phyloP scores from a whole-genome alignment of 2,329 filamentous ascomycete genomes.

The Xylariaceae sp. region DNA sequence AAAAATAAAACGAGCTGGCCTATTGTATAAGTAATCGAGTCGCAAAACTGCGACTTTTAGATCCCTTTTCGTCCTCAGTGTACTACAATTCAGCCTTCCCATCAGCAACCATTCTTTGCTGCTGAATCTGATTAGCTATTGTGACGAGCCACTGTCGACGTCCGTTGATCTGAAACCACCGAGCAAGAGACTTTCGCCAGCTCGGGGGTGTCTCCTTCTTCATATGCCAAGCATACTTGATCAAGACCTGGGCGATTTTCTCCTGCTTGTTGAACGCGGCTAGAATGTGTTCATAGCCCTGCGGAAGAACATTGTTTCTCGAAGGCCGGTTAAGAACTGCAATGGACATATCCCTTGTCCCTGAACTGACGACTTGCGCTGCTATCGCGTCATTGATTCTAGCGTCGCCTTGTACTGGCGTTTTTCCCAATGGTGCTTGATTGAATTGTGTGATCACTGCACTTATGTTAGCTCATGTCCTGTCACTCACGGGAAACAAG shows the following conservation, averaged over 20 bases:
- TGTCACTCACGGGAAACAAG: neutral
- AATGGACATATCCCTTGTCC: constrained; percentile 18
- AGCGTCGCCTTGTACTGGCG: constrained; percentile 15
- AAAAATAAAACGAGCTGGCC: too few relatives aligned
- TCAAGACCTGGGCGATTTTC: constrained; percentile 15
- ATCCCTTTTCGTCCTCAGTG: neutral
- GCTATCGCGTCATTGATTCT: constrained; percentile 12
- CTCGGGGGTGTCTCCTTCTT: constrained; percentile 12
- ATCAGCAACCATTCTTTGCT: constrained; percentile 2
- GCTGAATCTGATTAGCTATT: constrained; percentile 9
- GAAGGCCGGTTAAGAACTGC: constrained; percentile 17
- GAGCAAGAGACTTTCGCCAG: constrained; percentile 19
- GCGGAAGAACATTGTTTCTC: constrained; percentile 14
- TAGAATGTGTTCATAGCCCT: constrained; percentile 18
- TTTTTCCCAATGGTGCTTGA: constrained; percentile 2
- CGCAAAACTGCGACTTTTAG: too few relatives aligned
- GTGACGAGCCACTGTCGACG: constrained; percentile 17
- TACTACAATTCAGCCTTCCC: constrained; percentile 11
- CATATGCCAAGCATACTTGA: constrained; percentile 17
- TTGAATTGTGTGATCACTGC: constrained; percentile 18
- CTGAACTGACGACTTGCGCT: constrained; percentile 18
- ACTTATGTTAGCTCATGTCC: constrained; percentile 1
- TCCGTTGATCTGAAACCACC: constrained; percentile 19
- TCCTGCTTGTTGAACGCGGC: constrained; percentile 12
- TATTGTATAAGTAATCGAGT: too few relatives aligned